Conservation (phyloP, 73 alveolate species). For the Symbiodinium pilosum region DNA sequence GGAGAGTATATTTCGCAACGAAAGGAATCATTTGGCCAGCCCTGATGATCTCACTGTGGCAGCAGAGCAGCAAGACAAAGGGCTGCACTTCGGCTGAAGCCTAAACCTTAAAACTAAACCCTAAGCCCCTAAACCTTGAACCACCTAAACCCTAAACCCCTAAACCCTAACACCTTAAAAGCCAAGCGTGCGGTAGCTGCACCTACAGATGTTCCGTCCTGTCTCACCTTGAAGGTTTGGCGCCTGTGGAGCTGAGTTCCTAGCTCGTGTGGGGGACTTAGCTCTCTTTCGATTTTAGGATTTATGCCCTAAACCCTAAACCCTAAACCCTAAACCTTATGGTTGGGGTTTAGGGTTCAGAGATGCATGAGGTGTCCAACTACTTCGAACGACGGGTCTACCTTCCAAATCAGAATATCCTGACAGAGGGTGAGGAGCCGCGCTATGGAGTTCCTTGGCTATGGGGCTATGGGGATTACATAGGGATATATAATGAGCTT, state of each 20-base stretch:
- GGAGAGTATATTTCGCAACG: too few species aligned
- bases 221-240: constrained; percentile 38
- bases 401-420: constrained; percentile 73
- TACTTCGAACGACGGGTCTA: constrained; percentile 91
- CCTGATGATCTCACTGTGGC: constrained; percentile 55
- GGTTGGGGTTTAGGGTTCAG: too few species aligned
- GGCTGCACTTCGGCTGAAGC: constrained; percentile 45
- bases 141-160: too few species aligned
- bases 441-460: constrained; percentile 66
- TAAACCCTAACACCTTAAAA: too few species aligned
- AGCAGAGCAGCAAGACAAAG: constrained; percentile 82
- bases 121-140: too few species aligned
- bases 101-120: too few species aligned
- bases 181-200: too few species aligned
- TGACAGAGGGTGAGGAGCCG: constrained; percentile 83
- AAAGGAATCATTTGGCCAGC: constrained; percentile 71
- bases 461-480: neutral
- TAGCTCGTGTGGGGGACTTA: constrained; percentile 29
- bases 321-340: too few species aligned
- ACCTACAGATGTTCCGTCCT: neutral
- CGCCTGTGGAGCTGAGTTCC: constrained; percentile 60
- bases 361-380: constrained; percentile 10
- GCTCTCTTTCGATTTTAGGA: neutral
- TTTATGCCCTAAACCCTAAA: too few species aligned
- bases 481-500: too few species aligned